These are phyloP conservation scores for Suhomyces choctaworum DNA, from an alignment of 1,139 yeast species.

Conservation along the genomic window DNA sequence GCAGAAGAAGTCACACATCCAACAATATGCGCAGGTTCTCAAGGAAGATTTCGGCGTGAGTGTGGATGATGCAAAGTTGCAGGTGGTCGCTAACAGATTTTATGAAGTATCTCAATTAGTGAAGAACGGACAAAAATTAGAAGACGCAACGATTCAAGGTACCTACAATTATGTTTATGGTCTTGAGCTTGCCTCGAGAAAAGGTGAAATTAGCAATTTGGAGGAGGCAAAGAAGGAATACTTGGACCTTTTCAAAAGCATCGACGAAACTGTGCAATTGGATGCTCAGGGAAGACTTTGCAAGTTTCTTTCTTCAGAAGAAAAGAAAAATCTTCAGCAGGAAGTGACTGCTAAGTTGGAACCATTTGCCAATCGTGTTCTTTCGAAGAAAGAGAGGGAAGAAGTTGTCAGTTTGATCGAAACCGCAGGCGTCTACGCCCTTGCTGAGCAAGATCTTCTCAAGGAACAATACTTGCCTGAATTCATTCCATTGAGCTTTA, in stretches of 20 bases:
- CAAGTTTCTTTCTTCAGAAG: slow-evolving; percentile 23
- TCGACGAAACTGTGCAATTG: slow-evolving; percentile 30
- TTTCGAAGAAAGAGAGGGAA: slow-evolving; percentile 28
- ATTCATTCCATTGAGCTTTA: slow-evolving; percentile 35
- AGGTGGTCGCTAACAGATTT: slow-evolving; percentile 52
- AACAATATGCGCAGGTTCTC: slow-evolving; percentile 1
- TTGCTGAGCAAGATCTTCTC: slow-evolving; percentile 26
- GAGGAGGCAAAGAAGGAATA: slow-evolving; percentile 13
- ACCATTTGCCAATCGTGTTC: slow-evolving; percentile 24
- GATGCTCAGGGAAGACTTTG: slow-evolving; percentile 32
- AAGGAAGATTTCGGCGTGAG: slow-evolving; percentile 4
- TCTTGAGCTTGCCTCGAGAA: slow-evolving; percentile 41
- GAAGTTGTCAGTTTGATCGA: slow-evolving; percentile 28
- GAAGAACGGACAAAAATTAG: slow-evolving; percentile 31
- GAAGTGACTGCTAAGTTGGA: slow-evolving; percentile 24
- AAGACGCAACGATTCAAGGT: slow-evolving; percentile 61
- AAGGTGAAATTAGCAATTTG: slow-evolving; percentile 41
- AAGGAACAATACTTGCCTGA: slow-evolving; percentile 32
- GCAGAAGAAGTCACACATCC: slow-evolving; percentile 20
- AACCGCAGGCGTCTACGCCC: slow-evolving; percentile 38
- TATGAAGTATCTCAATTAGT: slow-evolving; percentile 39
- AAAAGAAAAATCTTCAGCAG: slow-evolving; percentile 19
- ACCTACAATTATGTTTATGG: slow-evolving; percentile 53
- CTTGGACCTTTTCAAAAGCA: slow-evolving; percentile 12
- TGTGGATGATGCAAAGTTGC: slow-evolving; percentile 29